Percentiles rank a stretch among this genome's conserved stretches.
Evolutionary conservation across 768 basidiomycete species (phyloP).

Genomic region (Podaxis mareebaensis): DNA sequence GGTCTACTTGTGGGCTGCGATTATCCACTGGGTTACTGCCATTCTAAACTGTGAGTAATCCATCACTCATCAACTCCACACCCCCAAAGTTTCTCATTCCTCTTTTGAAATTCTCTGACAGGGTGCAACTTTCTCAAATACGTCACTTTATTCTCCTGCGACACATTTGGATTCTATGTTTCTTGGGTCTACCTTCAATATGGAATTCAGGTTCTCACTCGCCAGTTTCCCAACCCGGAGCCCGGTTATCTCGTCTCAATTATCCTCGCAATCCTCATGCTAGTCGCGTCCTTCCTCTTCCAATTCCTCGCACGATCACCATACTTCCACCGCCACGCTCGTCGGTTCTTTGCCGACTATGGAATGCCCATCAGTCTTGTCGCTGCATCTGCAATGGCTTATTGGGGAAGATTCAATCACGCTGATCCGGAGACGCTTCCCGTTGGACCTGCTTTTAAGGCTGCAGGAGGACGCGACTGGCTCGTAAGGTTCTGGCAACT

Average conservation of each 20-base stretch:
- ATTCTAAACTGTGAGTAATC: conserved; percentile 63
- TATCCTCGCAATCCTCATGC: conserved; percentile 78
- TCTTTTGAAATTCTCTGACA: conserved; percentile 25
- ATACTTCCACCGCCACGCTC: conserved; percentile 72
- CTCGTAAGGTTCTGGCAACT: conserved; percentile 88
- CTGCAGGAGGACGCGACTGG: conserved; percentile 77
- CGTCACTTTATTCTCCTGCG: conserved; percentile 88
- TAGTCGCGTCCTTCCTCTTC: conserved; percentile 74
- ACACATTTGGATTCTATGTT: conserved; percentile 92
- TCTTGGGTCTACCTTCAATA: conserved; percentile 91
- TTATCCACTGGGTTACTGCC: conserved; percentile 83
- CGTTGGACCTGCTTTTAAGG: conserved; percentile 64
- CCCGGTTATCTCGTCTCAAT: conserved; percentile 62
- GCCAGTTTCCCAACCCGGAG: conserved; percentile 53
- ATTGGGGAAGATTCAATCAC: conserved; percentile 78
- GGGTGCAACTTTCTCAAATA: conserved; percentile 85
- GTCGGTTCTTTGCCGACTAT: conserved; percentile 81
- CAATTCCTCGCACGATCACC: conserved; percentile 59
- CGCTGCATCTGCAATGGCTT: conserved; percentile 74
- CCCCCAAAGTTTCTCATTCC: not conserved
- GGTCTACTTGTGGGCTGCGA: conserved; percentile 91
- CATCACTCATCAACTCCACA: not conserved
- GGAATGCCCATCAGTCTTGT: conserved; percentile 89
- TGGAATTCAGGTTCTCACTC: conserved; percentile 79
- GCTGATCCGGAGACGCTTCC: conserved; percentile 69